These are phyloP conservation scores for Ophioceras dolichostomum DNA, from an alignment of 2,329 filamentous ascomycete genomes.

Conservation along the genomic window DNA sequence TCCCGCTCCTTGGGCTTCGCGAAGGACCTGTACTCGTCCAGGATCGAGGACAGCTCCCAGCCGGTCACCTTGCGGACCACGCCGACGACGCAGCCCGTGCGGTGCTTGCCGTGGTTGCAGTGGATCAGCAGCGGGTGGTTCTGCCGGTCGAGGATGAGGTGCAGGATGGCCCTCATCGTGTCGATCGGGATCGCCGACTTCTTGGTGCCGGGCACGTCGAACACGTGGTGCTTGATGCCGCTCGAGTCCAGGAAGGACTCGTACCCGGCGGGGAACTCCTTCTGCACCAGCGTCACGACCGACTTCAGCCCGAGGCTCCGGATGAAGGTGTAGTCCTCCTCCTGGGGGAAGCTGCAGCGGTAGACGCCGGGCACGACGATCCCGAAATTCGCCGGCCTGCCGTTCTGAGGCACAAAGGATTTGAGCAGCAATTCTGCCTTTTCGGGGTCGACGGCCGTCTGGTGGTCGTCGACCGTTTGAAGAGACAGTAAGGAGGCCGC, in stretches of 20 bases:
- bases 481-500: too few species aligned
- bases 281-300: constrained; percentile 58
- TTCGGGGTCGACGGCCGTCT: not conserved
- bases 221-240: constrained; percentile 59
- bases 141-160: constrained; percentile 54
- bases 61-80: constrained; percentile 63
- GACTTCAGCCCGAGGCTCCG: constrained; percentile 60
- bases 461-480: too few species aligned
- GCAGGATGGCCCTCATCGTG: constrained; percentile 60
- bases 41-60: constrained; percentile 47
- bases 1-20: constrained; percentile 48
- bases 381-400: constrained; percentile 59
- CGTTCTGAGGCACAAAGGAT: constrained; percentile 10
- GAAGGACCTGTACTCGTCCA: constrained; percentile 64
- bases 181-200: constrained; percentile 55
- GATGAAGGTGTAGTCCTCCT: constrained; percentile 60
- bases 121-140: constrained; percentile 80
- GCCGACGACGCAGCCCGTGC: constrained; percentile 80
- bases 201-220: constrained; percentile 82
- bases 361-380: constrained; percentile 63
- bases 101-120: constrained; percentile 91
- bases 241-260: constrained; percentile 51
- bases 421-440: not conserved
- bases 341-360: constrained; percentile 67
- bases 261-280: constrained; percentile 42